A percentile compares a stretch with the other conserved stretches of the same genome.
Conservation (phyloP, 805 yeast genomes). For the Yarrowia divulgata region DNA sequence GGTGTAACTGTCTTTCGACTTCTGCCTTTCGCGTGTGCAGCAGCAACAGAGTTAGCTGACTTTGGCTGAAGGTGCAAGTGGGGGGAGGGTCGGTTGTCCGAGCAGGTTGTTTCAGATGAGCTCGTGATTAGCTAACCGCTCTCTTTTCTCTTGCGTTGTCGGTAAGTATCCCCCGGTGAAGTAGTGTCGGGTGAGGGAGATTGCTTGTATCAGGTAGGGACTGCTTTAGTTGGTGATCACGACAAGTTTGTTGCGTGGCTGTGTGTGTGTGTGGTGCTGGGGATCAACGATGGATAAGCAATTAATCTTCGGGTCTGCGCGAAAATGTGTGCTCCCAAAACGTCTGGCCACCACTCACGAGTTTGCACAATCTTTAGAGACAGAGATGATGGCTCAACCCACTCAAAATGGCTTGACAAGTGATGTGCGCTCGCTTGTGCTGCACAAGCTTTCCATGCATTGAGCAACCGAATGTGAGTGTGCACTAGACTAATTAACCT, state of each 20-base stretch:
- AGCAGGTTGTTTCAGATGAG: not conserved
- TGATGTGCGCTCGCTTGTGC: conserved; percentile 14
- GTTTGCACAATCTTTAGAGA: not conserved
- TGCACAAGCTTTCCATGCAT: conserved; percentile 33
- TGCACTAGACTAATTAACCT: conserved; percentile 32
- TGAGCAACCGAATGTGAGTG: conserved; percentile 37
- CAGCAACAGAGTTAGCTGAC: conserved; percentile 28
- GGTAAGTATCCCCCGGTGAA: not conserved
- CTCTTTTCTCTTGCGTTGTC: too few relatives aligned
- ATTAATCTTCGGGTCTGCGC: not conserved
- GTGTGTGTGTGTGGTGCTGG: not conserved
- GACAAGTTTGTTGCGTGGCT: not conserved
- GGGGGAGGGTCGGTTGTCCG: not conserved
- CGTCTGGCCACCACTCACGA: not conserved
- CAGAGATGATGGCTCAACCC: conserved; percentile 1
- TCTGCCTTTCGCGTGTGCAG: conserved; percentile 35
- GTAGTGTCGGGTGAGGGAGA: conserved; percentile 1
- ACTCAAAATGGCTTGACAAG: not conserved
- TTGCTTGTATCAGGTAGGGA: not conserved
- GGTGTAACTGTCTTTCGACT: conserved; percentile 16
- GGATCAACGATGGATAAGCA: not conserved
- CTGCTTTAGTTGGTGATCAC: not conserved
- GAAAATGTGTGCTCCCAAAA: not conserved
- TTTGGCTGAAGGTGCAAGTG: not conserved
- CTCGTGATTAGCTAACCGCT: not conserved